Base-by-base conservation (phyloP, 148 eudicot genomes). In the Euryodendron excelsum region DNA sequence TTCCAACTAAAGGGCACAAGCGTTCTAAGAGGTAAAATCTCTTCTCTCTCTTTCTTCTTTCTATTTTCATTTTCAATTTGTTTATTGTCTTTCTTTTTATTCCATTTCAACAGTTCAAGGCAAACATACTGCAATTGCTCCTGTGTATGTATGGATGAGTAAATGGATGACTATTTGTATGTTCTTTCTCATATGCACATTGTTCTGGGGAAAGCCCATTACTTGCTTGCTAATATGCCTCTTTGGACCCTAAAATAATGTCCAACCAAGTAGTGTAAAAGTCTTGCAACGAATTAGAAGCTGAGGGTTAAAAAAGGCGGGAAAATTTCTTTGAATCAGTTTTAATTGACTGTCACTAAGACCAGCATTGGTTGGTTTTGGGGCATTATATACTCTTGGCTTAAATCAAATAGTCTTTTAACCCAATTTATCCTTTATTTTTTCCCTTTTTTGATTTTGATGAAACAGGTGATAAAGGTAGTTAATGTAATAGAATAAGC, bases 1-100 rank as follows among this genome's bases (percentile, higher is more conserved):
- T 72, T 17, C 41, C 23, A 62, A 66, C 59, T 73, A 75, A 69
- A 67, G 71, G 58, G 39, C 74, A 72, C 31, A 83, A 77, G 68
- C 61, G 68, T 78, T 78, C 47, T 58, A 59, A 27, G 15, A 69
- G 76, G 81, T 74, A 23, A 39, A 69, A 1, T 28, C 53, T 53
- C 55, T 25, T 34, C 44, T 33, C 52, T 27, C 17, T 37, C 23
- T 30, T 73, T n/a, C n/a, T n/a, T n/a, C n/a, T n/a, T 5, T 62
- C 23, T 56, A 1, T 18, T 65, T 36, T 8, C 23, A 65, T 12
- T 20, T 65, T 33, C 45, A 18, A 6, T 15, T 59, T 9, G 28
- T n/a, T 17, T n/a, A 3, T 9, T 17, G 20, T 62, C 17, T 17
- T 60, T 60, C 10, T 1, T 27, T 11, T 60, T 60, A 5, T n/a